Base-by-base conservation (phyloP, 495 filamentous ascomycete genomes). In the Aspergillus sclerotiicarbonarius region DNA sequence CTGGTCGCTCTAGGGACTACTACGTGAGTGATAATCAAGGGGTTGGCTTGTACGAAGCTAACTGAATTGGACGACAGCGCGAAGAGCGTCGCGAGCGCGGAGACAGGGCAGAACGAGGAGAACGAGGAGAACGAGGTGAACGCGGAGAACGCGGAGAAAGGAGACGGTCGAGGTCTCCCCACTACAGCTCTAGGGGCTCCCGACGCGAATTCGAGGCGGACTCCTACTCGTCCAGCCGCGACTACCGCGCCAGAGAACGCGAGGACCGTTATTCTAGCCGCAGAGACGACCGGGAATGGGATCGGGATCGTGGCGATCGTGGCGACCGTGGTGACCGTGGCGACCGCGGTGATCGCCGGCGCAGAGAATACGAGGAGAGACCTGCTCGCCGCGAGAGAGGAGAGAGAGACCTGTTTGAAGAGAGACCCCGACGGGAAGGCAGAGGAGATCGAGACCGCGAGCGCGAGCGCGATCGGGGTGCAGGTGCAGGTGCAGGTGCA, bases 181-280 rank as follows among this genome's bases (percentile, higher is more conserved):
- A 89, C 57, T 81, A 84, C 64, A 78, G 80, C 61, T 79, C 83
- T 54, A 82, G 87, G 58, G 76, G 72, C 30, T 73, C 79, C 53
- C 80, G 83, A 59, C 80, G 83, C 50, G 86, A 90, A 46, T 81
- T 82, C 61, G 91, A 96, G 63, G 81, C 84, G 69, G 92, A 97
- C 67, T 84, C 89, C 9, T 97, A 97, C 75, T 93, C 91, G 8
- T 89, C 89, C 8, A 95, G 90, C 69, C 86, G 92, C 51, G 91
- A 88, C 76, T 93, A 94, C 72, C 83, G 92, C 71, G 92, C 93
- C 66, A 82, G 92, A 35, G 92, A 96, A 78, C 87, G 92, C 45
- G 92, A 96, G 67, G 91, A 96, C 54, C 82, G 90, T 62, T 96
- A 96, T 67, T 83, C 85, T 16, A 83, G 82, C 25, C 82, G 87